Percentiles rank a stretch among this genome's conserved stretches.
phyloP scores from a whole-genome alignment of 1,284 basidiomycete species.

The Leccinum fuscescens region DNA sequence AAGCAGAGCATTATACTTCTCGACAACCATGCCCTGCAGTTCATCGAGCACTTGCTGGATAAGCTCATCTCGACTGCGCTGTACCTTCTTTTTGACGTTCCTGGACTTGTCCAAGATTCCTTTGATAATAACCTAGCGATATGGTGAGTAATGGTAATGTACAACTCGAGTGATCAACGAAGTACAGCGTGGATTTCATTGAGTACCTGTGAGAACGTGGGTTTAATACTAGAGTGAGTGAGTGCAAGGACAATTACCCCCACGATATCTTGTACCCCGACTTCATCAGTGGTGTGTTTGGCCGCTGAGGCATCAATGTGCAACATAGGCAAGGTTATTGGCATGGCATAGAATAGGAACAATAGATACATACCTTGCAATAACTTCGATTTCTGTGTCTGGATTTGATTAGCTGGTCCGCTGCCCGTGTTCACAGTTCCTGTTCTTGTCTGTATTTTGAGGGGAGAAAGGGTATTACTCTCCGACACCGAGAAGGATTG shows the following conservation, averaged over 20 bases:
- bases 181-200: constrained; percentile 36
- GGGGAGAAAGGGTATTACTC: constrained; percentile 17
- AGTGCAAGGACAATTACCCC: constrained; percentile 16
- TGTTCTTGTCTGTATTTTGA: constrained; percentile 11
- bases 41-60: constrained; percentile 42
- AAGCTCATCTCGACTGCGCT: constrained; percentile 40
- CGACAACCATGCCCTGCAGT: constrained; percentile 28
- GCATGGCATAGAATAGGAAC: background rate
- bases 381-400: constrained; percentile 3
- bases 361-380: constrained; percentile 7
- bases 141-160: constrained; percentile 12
- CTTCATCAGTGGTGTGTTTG: constrained; percentile 8
- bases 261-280: constrained; percentile 30
- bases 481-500: constrained; percentile 1
- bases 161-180: constrained; percentile 21
- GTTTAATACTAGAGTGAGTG: background rate
- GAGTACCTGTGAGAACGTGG: constrained; percentile 22
- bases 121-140: constrained; percentile 40
- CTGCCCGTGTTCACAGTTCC: background rate
- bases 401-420: constrained; percentile 1
- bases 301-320: background rate
- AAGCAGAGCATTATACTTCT: constrained; percentile 13
- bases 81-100: constrained; percentile 41
- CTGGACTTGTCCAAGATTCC: constrained; percentile 44
- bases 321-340: background rate